phyloP scores from a whole-genome alignment of 2,329 filamentous ascomycete genomes.

The Mycosphaerella sp. region DNA sequence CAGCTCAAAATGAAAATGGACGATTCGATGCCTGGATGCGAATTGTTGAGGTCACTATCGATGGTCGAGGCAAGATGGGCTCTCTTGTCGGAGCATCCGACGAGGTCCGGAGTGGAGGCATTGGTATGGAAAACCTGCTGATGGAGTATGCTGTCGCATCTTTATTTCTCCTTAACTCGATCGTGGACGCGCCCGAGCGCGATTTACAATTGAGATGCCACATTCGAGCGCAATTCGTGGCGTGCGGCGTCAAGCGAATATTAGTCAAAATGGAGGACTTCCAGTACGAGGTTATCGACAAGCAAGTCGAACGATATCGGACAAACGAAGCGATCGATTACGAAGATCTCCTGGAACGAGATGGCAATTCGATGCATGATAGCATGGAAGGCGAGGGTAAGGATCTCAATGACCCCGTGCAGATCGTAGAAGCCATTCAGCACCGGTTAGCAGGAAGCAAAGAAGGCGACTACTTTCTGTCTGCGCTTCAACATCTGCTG shows the following conservation, averaged over 20 bases:
- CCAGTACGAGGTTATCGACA: slow-evolving; percentile 97
- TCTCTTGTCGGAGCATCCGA: slow-evolving; percentile 95
- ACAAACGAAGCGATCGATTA: slow-evolving; percentile 97
- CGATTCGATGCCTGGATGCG: slow-evolving; percentile 99
- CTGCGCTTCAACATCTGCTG: slow-evolving; percentile 88
- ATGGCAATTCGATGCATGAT: slow-evolving; percentile 86
- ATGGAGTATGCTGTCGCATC: slow-evolving; percentile 99
- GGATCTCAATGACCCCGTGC: slow-evolving; percentile 84
- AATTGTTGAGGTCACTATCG: slow-evolving; percentile 91
- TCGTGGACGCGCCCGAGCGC: slow-evolving; percentile 82
- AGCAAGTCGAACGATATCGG: slow-evolving; percentile 90
- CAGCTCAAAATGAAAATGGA: slow-evolving; percentile 81
- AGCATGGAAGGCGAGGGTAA: slow-evolving; percentile 77
- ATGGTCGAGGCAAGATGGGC: slow-evolving; percentile 97
- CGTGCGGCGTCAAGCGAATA: slow-evolving; percentile 90
- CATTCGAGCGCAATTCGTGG: slow-evolving; percentile 91
- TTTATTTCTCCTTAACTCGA: slow-evolving; percentile 91
- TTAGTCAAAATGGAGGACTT: slow-evolving; percentile 96
- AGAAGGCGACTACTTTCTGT: slow-evolving; percentile 92
- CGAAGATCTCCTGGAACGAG: slow-evolving; percentile 89
- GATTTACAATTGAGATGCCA: slow-evolving; percentile 90
- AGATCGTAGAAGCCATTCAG: slow-evolving; percentile 92
- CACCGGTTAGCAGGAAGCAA: slow-evolving; percentile 74
- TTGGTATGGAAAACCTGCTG: slow-evolving; percentile 96
- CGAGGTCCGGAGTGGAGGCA: slow-evolving; percentile 89